A percentile compares a stretch with the other conserved stretches of the same genome.
Conservation (phyloP, 768 basidiomycete genomes). For the Gloeostereum incarnatum region DNA sequence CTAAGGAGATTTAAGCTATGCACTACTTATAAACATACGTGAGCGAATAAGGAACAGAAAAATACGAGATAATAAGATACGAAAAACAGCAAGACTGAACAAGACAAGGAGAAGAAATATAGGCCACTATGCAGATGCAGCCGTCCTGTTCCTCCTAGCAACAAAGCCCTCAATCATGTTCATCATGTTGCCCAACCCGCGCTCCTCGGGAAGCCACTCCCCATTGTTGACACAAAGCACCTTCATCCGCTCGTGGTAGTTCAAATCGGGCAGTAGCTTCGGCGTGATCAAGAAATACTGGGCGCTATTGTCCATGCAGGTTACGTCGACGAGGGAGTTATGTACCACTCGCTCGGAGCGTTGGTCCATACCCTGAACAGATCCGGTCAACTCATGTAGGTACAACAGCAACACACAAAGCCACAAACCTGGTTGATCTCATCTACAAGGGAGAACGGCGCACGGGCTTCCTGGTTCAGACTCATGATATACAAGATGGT, state of each 20-base stretch:
- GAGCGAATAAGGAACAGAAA: too few species aligned
- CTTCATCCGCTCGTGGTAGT: constrained; percentile 90
- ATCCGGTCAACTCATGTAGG: constrained; percentile 3
- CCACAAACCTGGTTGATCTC: constrained; percentile 88
- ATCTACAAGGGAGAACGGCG: constrained; percentile 96
- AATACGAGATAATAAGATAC: too few species aligned
- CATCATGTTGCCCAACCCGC: constrained; percentile 63
- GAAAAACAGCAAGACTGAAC: too few species aligned
- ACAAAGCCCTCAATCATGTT: constrained; percentile 49
- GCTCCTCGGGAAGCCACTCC: constrained; percentile 78
- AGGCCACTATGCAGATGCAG: too few species aligned
- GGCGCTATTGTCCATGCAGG: constrained; percentile 83
- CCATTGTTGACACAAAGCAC: constrained; percentile 94
- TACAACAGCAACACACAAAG: constrained; percentile 1
- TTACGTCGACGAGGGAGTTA: constrained; percentile 91
- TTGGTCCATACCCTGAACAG: constrained; percentile 83
- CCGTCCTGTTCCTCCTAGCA: constrained; percentile 3
- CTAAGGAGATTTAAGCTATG: too few species aligned
- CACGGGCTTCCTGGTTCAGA: constrained; percentile 85
- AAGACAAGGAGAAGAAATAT: too few species aligned
- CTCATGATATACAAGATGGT: constrained; percentile 97
- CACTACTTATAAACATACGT: too few species aligned
- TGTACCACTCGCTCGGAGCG: constrained; percentile 92
- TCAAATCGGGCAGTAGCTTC: constrained; percentile 83
- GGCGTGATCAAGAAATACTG: constrained; percentile 99